phyloP scores from a whole-genome alignment of 1,284 basidiomycete species.

The Takashimella tepidaria region DNA sequence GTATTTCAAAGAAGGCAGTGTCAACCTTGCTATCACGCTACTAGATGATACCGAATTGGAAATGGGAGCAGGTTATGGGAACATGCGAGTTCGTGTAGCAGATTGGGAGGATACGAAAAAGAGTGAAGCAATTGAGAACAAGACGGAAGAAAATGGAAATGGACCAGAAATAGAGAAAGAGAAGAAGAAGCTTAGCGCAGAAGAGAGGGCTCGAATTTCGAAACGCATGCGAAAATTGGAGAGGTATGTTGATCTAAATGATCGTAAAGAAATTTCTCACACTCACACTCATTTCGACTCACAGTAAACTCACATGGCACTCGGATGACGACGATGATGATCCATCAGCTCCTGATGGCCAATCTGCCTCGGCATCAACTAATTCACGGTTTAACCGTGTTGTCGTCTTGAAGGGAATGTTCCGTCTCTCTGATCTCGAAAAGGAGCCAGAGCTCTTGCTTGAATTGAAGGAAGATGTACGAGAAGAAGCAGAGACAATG shows the following conservation, averaged over 20 bases:
- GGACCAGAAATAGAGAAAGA: constrained; percentile 67
- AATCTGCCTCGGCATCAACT: constrained; percentile 21
- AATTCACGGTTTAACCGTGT: constrained; percentile 63
- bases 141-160: constrained; percentile 50
- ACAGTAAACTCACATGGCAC: constrained; percentile 46
- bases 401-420: constrained; percentile 93
- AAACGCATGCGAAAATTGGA: constrained; percentile 83
- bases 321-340: constrained; percentile 37
- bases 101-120: constrained; percentile 77
- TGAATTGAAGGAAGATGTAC: constrained; percentile 22
- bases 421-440: constrained; percentile 78
- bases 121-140: constrained; percentile 52
- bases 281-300: no score
- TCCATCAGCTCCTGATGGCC: constrained; percentile 25
- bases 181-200: constrained; percentile 56
- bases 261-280: no score
- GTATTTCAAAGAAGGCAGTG: constrained; percentile 96
- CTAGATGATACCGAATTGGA: constrained; percentile 90
- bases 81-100: constrained; percentile 79
- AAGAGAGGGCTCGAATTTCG: constrained; percentile 75
- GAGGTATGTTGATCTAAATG: constrained; percentile 57
- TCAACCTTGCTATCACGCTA: constrained; percentile 74
- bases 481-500: constrained; percentile 70
- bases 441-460: constrained; percentile 81
- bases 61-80: constrained; percentile 60